A percentile compares a stretch with the other conserved stretches of the same genome.
Evolutionary conservation across 345 rosid species (phyloP).

Genomic region (Cochlearia excelsa): DNA sequence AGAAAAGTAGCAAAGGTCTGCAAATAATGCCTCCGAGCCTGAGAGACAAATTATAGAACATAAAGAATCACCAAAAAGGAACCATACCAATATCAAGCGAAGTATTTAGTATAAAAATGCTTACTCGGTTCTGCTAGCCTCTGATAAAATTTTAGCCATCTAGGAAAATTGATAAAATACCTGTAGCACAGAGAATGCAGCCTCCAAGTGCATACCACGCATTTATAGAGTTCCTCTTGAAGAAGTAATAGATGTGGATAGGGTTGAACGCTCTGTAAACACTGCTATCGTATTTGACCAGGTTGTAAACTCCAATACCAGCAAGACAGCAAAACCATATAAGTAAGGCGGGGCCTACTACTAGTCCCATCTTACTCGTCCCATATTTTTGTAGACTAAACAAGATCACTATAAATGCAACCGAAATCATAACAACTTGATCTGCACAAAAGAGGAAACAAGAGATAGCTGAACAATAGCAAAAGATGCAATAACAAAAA

Average conservation of each 20-base stretch:
- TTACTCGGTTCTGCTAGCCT: slow-evolving; percentile 7
- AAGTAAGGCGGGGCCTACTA: slow-evolving; percentile 88
- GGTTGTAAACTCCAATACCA: slow-evolving; percentile 81
- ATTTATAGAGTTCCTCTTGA: slow-evolving; percentile 76
- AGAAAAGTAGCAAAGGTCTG: slow-evolving; percentile 95
- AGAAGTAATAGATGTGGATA: slow-evolving; percentile 70
- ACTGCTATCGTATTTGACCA: slow-evolving; percentile 67
- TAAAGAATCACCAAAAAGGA: slow-evolving; percentile 16
- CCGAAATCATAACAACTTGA: slow-evolving; percentile 81
- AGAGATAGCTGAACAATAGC: slow-evolving; percentile 28
- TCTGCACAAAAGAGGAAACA: slow-evolving; percentile 53
- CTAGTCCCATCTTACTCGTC: slow-evolving; percentile 94
- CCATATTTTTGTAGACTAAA: slow-evolving; percentile 97
- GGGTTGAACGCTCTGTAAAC: slow-evolving; percentile 93
- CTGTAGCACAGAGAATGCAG: slow-evolving; percentile 94
- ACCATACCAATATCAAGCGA: not conserved
- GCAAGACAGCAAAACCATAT: slow-evolving; percentile 95
- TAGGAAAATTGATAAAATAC: slow-evolving; percentile 37
- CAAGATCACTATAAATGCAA: slow-evolving; percentile 84
- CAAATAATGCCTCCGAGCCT: slow-evolving; percentile 99
- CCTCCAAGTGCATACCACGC: slow-evolving; percentile 98
- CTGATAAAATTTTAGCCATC: slow-evolving; percentile 14
- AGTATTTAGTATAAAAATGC: slow-evolving; percentile 11
- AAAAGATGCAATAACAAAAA: slow-evolving; percentile 17
- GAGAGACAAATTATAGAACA: slow-evolving; percentile 31